Evolutionary conservation across 164 flowering plant genomes (phyloP).

Genomic region (Kingdonia uniflora): DNA sequence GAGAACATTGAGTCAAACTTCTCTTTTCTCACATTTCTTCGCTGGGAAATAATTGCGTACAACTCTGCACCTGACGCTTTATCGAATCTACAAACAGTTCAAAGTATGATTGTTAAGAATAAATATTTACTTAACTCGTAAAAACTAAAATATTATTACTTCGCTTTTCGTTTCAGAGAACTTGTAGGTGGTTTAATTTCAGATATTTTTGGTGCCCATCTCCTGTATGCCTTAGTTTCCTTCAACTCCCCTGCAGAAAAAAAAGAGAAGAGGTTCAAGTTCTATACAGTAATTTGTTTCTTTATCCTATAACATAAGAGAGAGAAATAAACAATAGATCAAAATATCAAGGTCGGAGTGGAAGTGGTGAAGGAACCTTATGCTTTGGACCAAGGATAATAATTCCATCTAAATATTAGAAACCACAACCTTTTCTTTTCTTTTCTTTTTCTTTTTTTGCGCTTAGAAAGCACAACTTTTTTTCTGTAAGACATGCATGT

Average conservation of each 20-base stretch:
- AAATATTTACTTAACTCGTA: not conserved
- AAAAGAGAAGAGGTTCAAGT: too few species aligned
- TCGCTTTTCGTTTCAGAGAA: constrained; percentile 44
- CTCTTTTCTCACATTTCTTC: constrained; percentile 63
- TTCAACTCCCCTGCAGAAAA: constrained; percentile 49
- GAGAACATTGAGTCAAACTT: constrained; percentile 73
- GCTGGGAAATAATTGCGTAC: constrained; percentile 61
- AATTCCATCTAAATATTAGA: too few species aligned
- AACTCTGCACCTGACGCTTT: constrained; percentile 50
- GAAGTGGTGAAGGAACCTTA: too few species aligned
- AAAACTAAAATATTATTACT: constrained; percentile 26
- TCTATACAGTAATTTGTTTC: too few species aligned
- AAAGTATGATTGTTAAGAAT: not conserved
- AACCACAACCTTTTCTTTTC: too few species aligned
- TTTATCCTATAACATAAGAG: too few species aligned
- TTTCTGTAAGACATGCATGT: too few species aligned
- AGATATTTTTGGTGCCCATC: constrained; percentile 71
- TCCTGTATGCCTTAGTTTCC: constrained; percentile 55
- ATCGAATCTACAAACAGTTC: constrained; percentile 32
- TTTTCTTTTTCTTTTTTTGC: too few species aligned
- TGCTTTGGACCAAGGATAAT: too few species aligned
- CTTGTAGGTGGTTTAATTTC: constrained; percentile 68
- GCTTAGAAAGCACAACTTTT: too few species aligned
- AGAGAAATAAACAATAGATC: too few species aligned
- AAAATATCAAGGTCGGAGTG: too few species aligned